Base-by-base conservation (phyloP, 495 filamentous ascomycete genomes). In the Tuber borchii region DNA sequence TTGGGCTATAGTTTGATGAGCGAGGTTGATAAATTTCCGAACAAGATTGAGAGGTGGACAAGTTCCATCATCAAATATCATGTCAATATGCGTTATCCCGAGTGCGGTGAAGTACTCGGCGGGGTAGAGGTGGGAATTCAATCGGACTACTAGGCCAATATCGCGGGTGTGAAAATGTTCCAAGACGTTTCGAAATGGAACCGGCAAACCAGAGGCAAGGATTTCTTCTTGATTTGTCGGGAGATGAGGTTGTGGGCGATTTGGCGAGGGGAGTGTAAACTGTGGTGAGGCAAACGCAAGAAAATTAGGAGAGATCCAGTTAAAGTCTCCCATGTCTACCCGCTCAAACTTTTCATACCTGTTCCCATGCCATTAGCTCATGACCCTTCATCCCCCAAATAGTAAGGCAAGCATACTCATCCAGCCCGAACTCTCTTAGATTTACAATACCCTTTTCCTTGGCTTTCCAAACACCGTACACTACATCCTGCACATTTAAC, bases 11-110 rank as follows among this genome's bases (percentile, higher is more conserved):
- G 91, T 97, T 73, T 96, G 91, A 82, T 98, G 95, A 0, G 96
- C 93, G 78, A 98, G 88, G 81, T 92, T 93, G 81, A 99, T 96
- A 83, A 98, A 99, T 78, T 93, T 92, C 44, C 91, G 88, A 16
- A 99, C 95, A 34, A 94, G 89, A 19, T 88, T 88, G 26, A 99
- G 85, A 5, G 93, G 89, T 22, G 95, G 95, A 84, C 96, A 98
- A 10, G 95, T 99, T 39, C 95, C 95, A 81, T 99, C 95, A 79
- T 97, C 95, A 80, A 99, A 99, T 78, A 98, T 97, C 96, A 99
- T 98, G 83, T 99, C 94, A 34, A 98, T 87, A 83, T 99, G 95
- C 73, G 92, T 89, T 80, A 99, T 98, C 10, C 95, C 96, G 68
- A 99, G 88, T 0, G 93, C 93, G 44, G 93, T 95, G 81, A 99